Percentiles rank a stretch among this genome's conserved stretches.
Evolutionary conservation across 2,329 filamentous ascomycete genomes (phyloP).

Genomic region (Exophiala lecanii-corni): DNA sequence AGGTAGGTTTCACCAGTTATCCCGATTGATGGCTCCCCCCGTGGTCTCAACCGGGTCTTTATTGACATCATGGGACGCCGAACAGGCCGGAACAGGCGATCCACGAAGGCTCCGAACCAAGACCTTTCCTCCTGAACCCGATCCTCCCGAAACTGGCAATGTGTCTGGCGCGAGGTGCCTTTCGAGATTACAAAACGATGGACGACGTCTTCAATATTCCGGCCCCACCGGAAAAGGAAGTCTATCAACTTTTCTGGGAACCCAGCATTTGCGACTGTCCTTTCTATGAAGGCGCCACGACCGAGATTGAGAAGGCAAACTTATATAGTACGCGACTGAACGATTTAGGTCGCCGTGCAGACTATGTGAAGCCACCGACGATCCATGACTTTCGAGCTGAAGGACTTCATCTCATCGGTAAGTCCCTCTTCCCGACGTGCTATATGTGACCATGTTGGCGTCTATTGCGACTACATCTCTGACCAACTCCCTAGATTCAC

Average conservation of each 20-base stretch:
- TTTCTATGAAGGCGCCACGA: constrained; percentile 13
- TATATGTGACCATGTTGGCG: constrained; percentile 2
- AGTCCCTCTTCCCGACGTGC: constrained; percentile 2
- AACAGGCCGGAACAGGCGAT: constrained; percentile 4
- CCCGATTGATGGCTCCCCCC: not conserved
- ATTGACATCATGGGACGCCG: not conserved
- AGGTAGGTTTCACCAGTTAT: constrained; percentile 1
- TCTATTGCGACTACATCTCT: not conserved
- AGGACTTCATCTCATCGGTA: constrained; percentile 10
- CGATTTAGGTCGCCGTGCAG: constrained; percentile 8
- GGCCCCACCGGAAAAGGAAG: constrained; percentile 11
- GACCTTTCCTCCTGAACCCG: constrained; percentile 3
- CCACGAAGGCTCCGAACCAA: constrained; percentile 1
- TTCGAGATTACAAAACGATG: constrained; percentile 12
- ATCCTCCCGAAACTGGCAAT: constrained; percentile 1
- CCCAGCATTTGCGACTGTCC: constrained; percentile 7
- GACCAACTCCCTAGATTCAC: constrained; percentile 4
- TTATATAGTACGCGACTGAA: constrained; percentile 10
- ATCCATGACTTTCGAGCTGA: constrained; percentile 15
- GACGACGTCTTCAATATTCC: constrained; percentile 13
- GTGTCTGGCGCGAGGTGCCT: constrained; percentile 3
- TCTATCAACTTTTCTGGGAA: constrained; percentile 12
- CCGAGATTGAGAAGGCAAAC: constrained; percentile 12
- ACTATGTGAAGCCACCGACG: constrained; percentile 10
- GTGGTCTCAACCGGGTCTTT: not conserved